Conservation (phyloP, 2,329 filamentous ascomycete genomes). For the Stemphylium vesicarium region DNA sequence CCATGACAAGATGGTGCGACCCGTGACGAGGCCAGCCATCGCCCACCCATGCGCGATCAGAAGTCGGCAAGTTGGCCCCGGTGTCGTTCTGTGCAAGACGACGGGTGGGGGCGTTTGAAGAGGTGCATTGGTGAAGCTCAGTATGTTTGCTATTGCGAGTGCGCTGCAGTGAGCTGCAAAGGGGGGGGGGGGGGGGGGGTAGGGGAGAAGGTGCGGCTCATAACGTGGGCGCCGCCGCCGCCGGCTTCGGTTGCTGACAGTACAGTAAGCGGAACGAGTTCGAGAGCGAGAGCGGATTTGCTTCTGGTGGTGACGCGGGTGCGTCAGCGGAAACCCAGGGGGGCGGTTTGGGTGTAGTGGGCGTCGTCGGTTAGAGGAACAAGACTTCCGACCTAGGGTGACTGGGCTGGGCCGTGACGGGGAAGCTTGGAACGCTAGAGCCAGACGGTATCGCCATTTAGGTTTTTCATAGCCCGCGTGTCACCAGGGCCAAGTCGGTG, state of each 20-base stretch:
- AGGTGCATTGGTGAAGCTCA: neutral
- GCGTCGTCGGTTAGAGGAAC: slow-evolving; percentile 41
- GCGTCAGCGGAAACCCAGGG: slow-evolving; percentile 37
- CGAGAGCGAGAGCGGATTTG: slow-evolving; percentile 13
- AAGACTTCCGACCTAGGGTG: slow-evolving; percentile 30
- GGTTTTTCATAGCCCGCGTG: slow-evolving; percentile 35
- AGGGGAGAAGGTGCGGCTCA: slow-evolving; percentile 34
- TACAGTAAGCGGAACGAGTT: slow-evolving; percentile 4
- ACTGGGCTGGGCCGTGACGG: slow-evolving; percentile 28
- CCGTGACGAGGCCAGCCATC: neutral
- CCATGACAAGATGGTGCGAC: slow-evolving; percentile 4
- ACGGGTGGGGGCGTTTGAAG: neutral
- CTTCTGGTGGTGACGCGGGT: slow-evolving; percentile 17
- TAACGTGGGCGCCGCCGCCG: slow-evolving; percentile 38
- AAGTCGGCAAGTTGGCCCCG: neutral
- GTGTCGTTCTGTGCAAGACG: neutral
- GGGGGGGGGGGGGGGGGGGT: neutral
- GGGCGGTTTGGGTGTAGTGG: slow-evolving; percentile 31
- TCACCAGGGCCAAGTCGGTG: slow-evolving; percentile 31
- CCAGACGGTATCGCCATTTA: slow-evolving; percentile 33
- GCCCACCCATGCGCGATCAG: neutral
- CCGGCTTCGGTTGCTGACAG: slow-evolving; percentile 20
- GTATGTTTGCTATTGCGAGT: neutral
- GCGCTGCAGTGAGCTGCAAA: too few species aligned
- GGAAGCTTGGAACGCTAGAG: slow-evolving; percentile 22